phyloP scores from a whole-genome alignment of 2,329 filamentous ascomycete species.

The Penicillium italicum region DNA sequence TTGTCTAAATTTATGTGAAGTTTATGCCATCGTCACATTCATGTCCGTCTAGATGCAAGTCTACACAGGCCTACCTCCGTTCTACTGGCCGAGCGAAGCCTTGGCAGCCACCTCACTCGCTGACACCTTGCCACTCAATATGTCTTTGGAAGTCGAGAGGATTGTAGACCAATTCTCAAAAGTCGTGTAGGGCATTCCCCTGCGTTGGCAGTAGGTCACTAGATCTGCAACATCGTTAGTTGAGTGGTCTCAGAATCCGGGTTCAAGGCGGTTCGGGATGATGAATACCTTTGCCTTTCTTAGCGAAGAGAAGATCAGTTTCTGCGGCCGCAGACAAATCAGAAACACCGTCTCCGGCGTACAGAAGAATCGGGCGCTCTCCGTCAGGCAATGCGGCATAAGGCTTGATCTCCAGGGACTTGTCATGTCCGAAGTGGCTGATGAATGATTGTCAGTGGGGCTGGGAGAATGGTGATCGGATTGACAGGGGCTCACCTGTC shows the following conservation, averaged over 20 bases:
- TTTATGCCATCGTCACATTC: background rate
- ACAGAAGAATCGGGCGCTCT: conserved; percentile 78
- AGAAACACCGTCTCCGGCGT: conserved; percentile 90
- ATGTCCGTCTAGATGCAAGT: conserved; percentile 3
- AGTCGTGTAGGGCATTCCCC: conserved; percentile 80
- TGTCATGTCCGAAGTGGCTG: conserved; percentile 92
- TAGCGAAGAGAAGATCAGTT: conserved; percentile 90
- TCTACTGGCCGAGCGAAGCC: conserved; percentile 8
- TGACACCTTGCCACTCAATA: conserved; percentile 67
- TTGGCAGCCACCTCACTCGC: conserved; percentile 63
- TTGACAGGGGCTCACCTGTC: conserved; percentile 56
- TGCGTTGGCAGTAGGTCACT: conserved; percentile 77
- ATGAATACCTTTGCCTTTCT: conserved; percentile 73
- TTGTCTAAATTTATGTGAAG: background rate
- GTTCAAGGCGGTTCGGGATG: background rate
- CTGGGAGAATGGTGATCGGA: background rate
- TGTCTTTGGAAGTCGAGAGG: conserved; percentile 69
- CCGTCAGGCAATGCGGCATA: conserved; percentile 65
- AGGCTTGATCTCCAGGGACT: conserved; percentile 83
- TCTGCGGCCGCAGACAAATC: conserved; percentile 89
- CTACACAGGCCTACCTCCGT: conserved; percentile 7
- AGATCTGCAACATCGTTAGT: conserved; percentile 58
- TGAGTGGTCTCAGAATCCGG: background rate
- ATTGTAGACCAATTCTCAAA: conserved; percentile 84
- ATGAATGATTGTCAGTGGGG: conserved; percentile 1